Evolutionary conservation across 164 flowering plant species (phyloP), one percentile per base, ranked within the genome.

Genomic region (Taxillus chinensis): DNA sequence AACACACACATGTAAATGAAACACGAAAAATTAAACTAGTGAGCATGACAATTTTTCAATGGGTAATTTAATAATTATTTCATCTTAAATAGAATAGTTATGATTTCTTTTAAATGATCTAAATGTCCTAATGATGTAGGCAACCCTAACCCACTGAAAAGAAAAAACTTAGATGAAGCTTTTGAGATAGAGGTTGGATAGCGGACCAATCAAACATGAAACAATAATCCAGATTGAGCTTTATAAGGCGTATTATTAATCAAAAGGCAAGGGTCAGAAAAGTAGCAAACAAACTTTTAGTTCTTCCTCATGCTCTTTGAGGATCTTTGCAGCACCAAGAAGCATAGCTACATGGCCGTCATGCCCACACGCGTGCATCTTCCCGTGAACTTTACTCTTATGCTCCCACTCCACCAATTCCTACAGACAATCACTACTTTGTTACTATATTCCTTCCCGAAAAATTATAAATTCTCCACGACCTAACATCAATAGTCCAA

Each of bases 361-460:
- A 55, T 85, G 90, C 16, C 90, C 90, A 72, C 87, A 85, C 45
- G 84, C 87, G 48, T 83, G 90, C 90, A 85, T 85, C 69, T 85
- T 83, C 51, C 87, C 90, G 5, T 76, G 75, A 63, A 62, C 53
- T 66, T 78, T 81, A 68, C 90, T 85, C 75, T 83, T 85, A 72
- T 85, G 83, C 67, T 83, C 82, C 86, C 86, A 85, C 59, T 85
- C 85, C 64, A 83, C 86, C 83, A 74, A 46, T 80, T 85, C 90
- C 90, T 85, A 49, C 14, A 55, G 59, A 61, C 27, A 52, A 55
- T 7, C 14, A 62, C 51, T 43, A 40, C 50, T 40, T 41, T 52
- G 17, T 14, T 48, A 60, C 52, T 9, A 6, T 51, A 41, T 53
- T 45, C 15, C 9, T 59, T 39, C 50, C 2, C 3, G 16, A 50